phyloP scores from a whole-genome alignment of 2,329 filamentous ascomycete genomes.

The Monilinia fructigena region DNA sequence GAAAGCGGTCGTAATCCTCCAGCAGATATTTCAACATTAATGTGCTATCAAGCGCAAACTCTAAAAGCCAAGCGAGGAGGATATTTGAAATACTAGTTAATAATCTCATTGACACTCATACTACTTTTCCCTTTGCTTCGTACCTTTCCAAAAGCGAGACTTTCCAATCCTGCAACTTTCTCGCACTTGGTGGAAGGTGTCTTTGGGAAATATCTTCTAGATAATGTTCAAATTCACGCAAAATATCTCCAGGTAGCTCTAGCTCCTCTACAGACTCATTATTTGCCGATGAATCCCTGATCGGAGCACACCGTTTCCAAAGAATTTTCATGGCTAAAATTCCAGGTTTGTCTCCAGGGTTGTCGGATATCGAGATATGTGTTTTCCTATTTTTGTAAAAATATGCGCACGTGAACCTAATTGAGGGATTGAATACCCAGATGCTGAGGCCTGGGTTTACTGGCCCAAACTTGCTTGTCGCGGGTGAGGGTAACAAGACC shows the following conservation, averaged over 20 bases:
- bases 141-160: constrained; percentile 61
- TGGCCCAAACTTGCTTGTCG: neutral
- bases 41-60: neutral
- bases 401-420: constrained; percentile 8
- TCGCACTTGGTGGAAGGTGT: constrained; percentile 55
- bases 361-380: neutral
- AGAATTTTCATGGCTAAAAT: constrained; percentile 37
- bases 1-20: neutral
- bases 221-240: constrained; percentile 45
- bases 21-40: neutral
- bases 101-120: neutral
- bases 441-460: neutral
- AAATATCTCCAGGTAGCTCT: constrained; percentile 51
- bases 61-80: neutral
- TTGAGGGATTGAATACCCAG: constrained; percentile 17
- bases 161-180: constrained; percentile 63
- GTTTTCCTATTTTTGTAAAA: neutral
- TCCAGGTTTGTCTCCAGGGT: constrained; percentile 15
- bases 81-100: neutral
- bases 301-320: constrained; percentile 28
- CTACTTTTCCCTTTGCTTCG: constrained; percentile 43
- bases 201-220: constrained; percentile 45
- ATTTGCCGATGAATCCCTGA: constrained; percentile 28
- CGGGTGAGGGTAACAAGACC: constrained; percentile 11
- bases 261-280: constrained; percentile 52